A percentile compares a stretch with the other conserved stretches of the same genome.
Evolutionary conservation across 352 stramenopile genomes (phyloP).

Genomic region (Vaucheria bursata): DNA sequence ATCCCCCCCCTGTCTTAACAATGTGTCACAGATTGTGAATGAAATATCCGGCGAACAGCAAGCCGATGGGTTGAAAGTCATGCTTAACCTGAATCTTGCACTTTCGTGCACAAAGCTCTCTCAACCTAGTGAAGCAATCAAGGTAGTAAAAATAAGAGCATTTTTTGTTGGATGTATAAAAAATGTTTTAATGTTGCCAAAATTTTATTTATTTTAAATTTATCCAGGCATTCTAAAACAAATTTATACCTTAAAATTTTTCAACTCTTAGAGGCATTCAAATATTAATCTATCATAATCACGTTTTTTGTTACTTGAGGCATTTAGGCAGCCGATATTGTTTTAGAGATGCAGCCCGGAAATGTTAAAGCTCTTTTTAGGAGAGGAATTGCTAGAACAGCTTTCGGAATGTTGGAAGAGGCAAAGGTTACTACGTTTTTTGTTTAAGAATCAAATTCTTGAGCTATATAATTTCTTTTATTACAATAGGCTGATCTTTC

Average conservation of each 20-base stretch:
- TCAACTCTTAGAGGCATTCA: too few relatives aligned
- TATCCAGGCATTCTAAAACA: background rate
- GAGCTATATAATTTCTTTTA: too few relatives aligned
- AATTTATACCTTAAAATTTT: background rate
- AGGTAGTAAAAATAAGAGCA: too few relatives aligned
- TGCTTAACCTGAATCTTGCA: conserved; percentile 34
- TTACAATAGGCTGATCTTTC: conserved; percentile 21
- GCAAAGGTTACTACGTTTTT: conserved; percentile 16
- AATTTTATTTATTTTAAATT: conserved; percentile 3
- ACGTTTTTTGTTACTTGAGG: too few relatives aligned
- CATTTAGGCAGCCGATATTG: conserved; percentile 9
- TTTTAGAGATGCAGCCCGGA: background rate
- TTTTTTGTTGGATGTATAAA: conserved; percentile 12
- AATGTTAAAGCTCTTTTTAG: conserved; percentile 30
- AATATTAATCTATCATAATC: too few relatives aligned
- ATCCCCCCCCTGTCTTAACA: too few relatives aligned
- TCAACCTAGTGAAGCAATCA: conserved; percentile 31
- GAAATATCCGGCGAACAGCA: background rate
- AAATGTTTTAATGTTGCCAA: conserved; percentile 26
- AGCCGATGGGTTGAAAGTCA: conserved; percentile 17
- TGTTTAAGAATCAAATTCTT: too few relatives aligned
- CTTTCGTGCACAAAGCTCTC: conserved; percentile 44
- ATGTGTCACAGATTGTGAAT: background rate
- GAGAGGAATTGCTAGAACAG: conserved; percentile 30
- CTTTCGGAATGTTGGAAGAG: conserved; percentile 28